These are phyloP conservation scores for Phytopythium cucurbitacearum DNA, from an alignment of 352 stramenopile species.

Conservation along the genomic window DNA sequence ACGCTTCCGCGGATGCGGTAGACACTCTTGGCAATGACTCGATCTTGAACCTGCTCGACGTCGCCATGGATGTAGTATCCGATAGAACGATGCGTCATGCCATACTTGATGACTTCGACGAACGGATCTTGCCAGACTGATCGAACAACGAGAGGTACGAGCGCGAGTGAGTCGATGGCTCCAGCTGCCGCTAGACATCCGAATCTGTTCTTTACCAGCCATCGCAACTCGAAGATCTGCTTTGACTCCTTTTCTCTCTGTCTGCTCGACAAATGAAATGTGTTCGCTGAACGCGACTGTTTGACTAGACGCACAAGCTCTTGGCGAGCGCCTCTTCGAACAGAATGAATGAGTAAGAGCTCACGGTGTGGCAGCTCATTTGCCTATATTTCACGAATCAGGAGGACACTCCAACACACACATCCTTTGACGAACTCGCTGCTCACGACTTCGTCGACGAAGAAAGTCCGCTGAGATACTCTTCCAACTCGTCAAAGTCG, in stretches of 20 bases:
- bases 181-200: no score
- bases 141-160: not conserved
- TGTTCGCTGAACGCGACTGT: no score
- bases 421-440: no score
- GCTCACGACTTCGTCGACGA: constrained; percentile 35
- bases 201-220: no score
- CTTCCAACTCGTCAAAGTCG: constrained; percentile 86
- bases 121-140: constrained; percentile 84
- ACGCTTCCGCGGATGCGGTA: constrained; percentile 72
- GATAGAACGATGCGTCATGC: constrained; percentile 50
- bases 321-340: no score
- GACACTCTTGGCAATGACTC: constrained; percentile 70
- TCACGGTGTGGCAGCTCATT: no score
- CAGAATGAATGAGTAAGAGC: no score
- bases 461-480: constrained; percentile 81
- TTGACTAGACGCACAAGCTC: no score
- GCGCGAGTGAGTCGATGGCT: not conserved
- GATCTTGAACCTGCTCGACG: constrained; percentile 63
- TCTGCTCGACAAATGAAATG: no score
- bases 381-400: no score
- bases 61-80: constrained; percentile 58
- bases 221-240: no score
- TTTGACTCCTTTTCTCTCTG: no score
- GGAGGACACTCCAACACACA: not conserved
- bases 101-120: constrained; percentile 83